phyloP scores from a whole-genome alignment of 257 asterid genomes.

The Solanum raphanifolium region DNA sequence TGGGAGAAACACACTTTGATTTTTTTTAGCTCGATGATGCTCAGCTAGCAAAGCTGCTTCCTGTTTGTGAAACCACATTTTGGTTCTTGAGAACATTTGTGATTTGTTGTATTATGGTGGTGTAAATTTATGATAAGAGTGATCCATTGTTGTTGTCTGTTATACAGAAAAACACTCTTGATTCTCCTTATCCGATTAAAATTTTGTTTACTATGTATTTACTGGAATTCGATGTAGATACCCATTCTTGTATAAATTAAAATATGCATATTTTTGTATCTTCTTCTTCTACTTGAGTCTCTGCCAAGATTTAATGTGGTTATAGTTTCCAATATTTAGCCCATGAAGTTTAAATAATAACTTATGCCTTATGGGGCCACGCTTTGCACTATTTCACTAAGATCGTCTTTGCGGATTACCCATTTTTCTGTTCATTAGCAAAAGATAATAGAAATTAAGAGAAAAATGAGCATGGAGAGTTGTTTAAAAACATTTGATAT shows the following conservation, averaged over 20 bases:
- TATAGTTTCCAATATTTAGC: no score
- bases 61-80: neutral
- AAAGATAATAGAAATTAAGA: no score
- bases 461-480: no score
- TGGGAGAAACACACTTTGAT: neutral
- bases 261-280: neutral
- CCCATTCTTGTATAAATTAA: neutral
- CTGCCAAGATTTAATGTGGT: neutral
- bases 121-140: neutral
- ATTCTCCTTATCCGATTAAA: neutral
- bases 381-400: no score
- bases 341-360: no score
- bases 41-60: neutral
- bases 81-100: neutral
- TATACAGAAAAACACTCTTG: neutral
- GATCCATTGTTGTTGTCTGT: neutral
- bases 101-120: neutral
- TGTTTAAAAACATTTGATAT: no score
- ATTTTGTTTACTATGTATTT: neutral
- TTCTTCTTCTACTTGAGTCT: neutral
- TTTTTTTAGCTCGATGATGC: neutral
- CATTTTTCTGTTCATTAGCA: no score
- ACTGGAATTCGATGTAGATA: neutral
- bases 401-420: no score
- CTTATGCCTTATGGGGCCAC: no score